phyloP scores from a whole-genome alignment of 2,329 filamentous ascomycete genomes.

The Verticillium zaregamsianum region DNA sequence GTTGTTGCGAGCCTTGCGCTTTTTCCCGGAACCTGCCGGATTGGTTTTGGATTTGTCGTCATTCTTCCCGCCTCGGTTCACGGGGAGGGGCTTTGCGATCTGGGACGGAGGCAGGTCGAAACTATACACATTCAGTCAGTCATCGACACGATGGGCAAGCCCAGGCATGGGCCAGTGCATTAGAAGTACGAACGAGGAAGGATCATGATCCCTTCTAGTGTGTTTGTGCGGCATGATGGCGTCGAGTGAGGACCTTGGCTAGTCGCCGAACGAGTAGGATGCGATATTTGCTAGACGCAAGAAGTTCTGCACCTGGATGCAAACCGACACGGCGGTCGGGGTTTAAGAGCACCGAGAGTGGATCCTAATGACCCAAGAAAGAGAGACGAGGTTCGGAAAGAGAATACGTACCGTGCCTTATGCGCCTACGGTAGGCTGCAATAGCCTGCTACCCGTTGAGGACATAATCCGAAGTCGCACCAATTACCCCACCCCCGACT shows the following conservation, averaged over 20 bases:
- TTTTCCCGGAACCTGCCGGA: constrained; percentile 31
- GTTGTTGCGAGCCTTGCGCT: constrained; percentile 36
- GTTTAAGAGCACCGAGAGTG: background rate
- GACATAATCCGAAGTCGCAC: background rate
- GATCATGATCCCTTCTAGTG: constrained; percentile 59
- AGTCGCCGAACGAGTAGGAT: background rate
- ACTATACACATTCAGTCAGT: constrained; percentile 20
- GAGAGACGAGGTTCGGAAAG: no score
- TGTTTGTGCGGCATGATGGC: constrained; percentile 83
- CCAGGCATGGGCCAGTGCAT: background rate
- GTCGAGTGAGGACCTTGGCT: background rate
- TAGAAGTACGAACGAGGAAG: constrained; percentile 41
- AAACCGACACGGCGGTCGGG: background rate
- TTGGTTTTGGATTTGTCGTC: constrained; percentile 19
- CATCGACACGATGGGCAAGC: background rate
- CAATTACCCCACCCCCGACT: background rate
- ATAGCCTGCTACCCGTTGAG: no score
- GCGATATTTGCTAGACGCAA: background rate
- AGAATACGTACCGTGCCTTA: no score
- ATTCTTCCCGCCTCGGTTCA: constrained; percentile 29
- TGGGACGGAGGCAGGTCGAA: constrained; percentile 47
- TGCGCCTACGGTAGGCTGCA: no score
- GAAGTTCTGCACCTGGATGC: background rate
- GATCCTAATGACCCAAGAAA: background rate
- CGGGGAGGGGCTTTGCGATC: constrained; percentile 47